Evolutionary conservation across 371 early-diverging fungal species (phyloP), one percentile per base, ranked within the genome.

Genomic region (Mucor lusitanicus): DNA sequence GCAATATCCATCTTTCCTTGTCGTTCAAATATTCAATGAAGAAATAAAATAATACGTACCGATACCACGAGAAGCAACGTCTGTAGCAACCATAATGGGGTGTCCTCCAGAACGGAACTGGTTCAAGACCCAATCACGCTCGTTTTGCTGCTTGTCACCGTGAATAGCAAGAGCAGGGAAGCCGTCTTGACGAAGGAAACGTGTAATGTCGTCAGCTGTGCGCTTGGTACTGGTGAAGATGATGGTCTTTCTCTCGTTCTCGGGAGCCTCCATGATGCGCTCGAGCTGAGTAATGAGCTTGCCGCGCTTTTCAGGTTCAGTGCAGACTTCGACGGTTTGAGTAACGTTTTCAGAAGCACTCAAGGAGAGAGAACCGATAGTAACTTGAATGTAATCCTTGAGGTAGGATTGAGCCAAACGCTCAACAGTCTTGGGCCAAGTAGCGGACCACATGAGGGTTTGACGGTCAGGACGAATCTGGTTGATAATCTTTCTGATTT

Each of bases 371-470:
- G 97, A 94, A 46, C 99, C 99, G 65, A 99, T 94, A 68, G 95
- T 98, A 55, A 99, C 99, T 81, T 99, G 99, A 79, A 99, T 99
- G 75, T 91, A 98, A 71, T 99, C 97, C 33, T 91, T 91, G 73
- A 99, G 87, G 77, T 95, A 99, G 68, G 94, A 95, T 56, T 91
- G 87, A 28, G 99, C 99, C 13, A 99, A 88, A 55, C 86, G 83
- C 72, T 96, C 91, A 9, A 99, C 99, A 69, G 96, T 95, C 87
- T 94, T 97, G 63, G 99, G 99, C 99, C 99, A 99, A 8, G 99
- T 99, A 8, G 99, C 99, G 81, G 95, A 95, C 99, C 99, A 99
- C 99, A 99, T 99, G 42, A 99, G 91, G 17, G 99, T 99, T 82
- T 99, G 99, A 73, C 99, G 85, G 70, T 99, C 97, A 58, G 97